These are phyloP conservation scores for Megacollybia marginata DNA, from an alignment of 768 basidiomycete species.

Conservation along the genomic window DNA sequence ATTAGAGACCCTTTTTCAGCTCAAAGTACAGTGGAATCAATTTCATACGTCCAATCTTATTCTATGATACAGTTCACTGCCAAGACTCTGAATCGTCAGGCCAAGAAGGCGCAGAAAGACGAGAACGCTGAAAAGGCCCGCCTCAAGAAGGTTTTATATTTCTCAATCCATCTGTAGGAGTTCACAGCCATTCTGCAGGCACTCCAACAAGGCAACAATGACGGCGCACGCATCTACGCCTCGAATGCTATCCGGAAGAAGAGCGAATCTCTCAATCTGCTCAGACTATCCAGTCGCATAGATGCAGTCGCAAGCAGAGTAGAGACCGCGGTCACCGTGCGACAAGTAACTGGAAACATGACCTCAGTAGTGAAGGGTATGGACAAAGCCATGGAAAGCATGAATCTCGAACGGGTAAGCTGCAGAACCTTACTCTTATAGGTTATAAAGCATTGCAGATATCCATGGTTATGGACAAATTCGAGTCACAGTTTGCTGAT, in stretches of 20 bases:
- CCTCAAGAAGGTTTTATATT: constrained; percentile 75
- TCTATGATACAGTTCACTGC: constrained; percentile 77
- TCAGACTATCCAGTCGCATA: constrained; percentile 84
- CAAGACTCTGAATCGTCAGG: constrained; percentile 89
- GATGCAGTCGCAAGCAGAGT: constrained; percentile 96
- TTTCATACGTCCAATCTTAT: background rate
- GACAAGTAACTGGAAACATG: constrained; percentile 95
- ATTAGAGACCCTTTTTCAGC: constrained; percentile 94
- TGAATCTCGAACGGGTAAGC: constrained; percentile 94
- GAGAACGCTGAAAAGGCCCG: constrained; percentile 83
- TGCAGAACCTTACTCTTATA: background rate
- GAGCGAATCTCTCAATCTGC: constrained; percentile 85
- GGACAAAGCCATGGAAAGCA: constrained; percentile 98
- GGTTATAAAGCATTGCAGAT: constrained; percentile 48
- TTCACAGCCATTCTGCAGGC: constrained; percentile 47
- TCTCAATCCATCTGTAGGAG: background rate
- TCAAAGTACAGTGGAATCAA: constrained; percentile 57
- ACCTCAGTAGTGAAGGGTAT: constrained; percentile 93
- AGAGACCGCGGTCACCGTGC: constrained; percentile 98
- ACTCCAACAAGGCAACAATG: constrained; percentile 91
- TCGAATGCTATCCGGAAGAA: constrained; percentile 99
- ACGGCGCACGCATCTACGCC: constrained; percentile 96
- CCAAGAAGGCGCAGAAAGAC: constrained; percentile 97
- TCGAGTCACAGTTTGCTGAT: constrained; percentile 93
- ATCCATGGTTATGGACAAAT: constrained; percentile 98